These are phyloP conservation scores for Aspergillus fijiensis DNA, from an alignment of 2,329 filamentous ascomycete genomes.

Conservation along the genomic window DNA sequence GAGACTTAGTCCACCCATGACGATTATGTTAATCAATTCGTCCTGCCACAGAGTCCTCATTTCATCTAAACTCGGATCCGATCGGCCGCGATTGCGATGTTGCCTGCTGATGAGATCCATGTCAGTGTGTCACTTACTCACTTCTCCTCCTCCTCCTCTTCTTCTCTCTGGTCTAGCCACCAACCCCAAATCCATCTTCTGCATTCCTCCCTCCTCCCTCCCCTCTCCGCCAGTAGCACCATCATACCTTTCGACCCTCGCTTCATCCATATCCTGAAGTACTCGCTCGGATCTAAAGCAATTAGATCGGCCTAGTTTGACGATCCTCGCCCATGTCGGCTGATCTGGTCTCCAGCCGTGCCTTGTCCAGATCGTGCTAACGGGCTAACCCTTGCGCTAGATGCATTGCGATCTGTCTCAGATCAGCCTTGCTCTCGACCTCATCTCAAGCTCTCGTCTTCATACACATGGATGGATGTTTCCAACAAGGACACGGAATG, in stretches of 20 bases:
- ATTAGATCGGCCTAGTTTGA: background rate
- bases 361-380: slow-evolving; percentile 13
- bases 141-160: background rate
- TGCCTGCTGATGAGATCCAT: slow-evolving; percentile 13
- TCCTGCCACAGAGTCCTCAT: slow-evolving; percentile 3
- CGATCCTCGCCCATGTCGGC: slow-evolving; percentile 10
- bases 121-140: too few relatives aligned
- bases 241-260: background rate
- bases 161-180: slow-evolving; percentile 3
- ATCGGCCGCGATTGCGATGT: slow-evolving; percentile 12
- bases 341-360: slow-evolving; percentile 7
- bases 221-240: background rate
- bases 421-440: slow-evolving; percentile 6
- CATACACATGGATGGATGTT: slow-evolving; percentile 21
- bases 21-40: slow-evolving; percentile 13
- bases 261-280: background rate
- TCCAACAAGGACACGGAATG: slow-evolving; percentile 13
- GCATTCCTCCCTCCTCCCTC: background rate
- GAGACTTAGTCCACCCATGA: background rate
- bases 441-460: slow-evolving; percentile 2
- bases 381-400: slow-evolving; percentile 15
- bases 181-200: background rate
- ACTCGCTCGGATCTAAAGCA: background rate
- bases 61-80: slow-evolving; percentile 13
- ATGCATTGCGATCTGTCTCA: slow-evolving; percentile 15